Percentiles rank a stretch among this genome's conserved stretches.
These are phyloP conservation scores for Tulasnella sp. DNA, from an alignment of 768 basidiomycete species.

Conservation along the genomic window DNA sequence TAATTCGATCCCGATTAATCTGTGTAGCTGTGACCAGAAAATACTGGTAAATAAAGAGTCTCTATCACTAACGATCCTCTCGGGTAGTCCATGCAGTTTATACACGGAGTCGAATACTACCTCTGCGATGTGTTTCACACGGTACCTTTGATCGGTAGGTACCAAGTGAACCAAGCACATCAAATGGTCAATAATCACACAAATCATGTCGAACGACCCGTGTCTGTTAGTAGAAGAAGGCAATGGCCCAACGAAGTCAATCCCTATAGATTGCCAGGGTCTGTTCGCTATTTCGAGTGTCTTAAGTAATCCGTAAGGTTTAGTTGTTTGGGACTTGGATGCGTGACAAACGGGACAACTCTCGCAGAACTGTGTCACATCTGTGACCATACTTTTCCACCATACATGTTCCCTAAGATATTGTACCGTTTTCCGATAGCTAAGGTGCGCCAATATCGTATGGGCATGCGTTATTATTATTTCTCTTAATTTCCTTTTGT, in stretches of 20 bases:
- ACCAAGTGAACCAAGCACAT: constrained; percentile 34
- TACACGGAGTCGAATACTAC: constrained; percentile 29
- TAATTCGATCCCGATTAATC: constrained; percentile 25
- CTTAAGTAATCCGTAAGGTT: constrained; percentile 17
- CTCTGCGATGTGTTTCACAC: constrained; percentile 31
- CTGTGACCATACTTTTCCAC: constrained; percentile 4
- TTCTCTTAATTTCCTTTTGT: neutral
- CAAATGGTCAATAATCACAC: constrained; percentile 36
- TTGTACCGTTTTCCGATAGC: neutral
- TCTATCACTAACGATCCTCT: constrained; percentile 33
- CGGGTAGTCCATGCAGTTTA: constrained; percentile 32
- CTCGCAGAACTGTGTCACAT: neutral
- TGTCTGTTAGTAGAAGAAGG: constrained; percentile 25
- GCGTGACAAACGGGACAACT: neutral
- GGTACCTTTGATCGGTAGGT: constrained; percentile 31
- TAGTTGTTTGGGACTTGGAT: neutral
- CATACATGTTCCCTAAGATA: constrained; percentile 14
- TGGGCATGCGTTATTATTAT: constrained; percentile 6
- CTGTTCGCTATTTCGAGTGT: neutral
- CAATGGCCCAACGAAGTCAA: constrained; percentile 25
- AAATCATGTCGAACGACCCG: constrained; percentile 35
- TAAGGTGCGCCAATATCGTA: constrained; percentile 11
- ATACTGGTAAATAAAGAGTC: constrained; percentile 31
- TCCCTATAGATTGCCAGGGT: constrained; percentile 24
- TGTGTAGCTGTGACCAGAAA: constrained; percentile 31